Evolutionary conservation across 2,329 filamentous ascomycete species (phyloP).

Genomic region (Ceratocystis diversiconidia): DNA sequence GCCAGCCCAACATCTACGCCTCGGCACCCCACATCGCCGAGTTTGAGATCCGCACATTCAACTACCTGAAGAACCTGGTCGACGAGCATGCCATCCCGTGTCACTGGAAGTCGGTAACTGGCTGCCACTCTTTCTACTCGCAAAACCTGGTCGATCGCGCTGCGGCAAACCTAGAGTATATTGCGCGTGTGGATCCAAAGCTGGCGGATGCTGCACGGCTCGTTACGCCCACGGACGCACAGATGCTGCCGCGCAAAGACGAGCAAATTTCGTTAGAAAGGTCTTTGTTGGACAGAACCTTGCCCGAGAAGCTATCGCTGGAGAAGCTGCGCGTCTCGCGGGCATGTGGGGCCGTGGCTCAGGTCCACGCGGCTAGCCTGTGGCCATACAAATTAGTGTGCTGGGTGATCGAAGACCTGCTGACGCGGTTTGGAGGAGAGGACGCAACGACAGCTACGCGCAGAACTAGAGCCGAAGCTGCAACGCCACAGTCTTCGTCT

Average conservation of each 20-base stretch:
- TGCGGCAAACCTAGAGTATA: constrained; percentile 33
- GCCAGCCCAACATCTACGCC: constrained; percentile 56
- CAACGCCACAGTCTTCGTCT: no score
- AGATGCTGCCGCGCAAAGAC: constrained; percentile 2
- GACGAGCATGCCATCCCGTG: constrained; percentile 45
- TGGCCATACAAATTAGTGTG: constrained; percentile 79
- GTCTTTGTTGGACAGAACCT: no score
- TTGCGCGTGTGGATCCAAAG: constrained; percentile 40
- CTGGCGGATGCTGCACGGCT: constrained; percentile 37
- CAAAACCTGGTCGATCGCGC: constrained; percentile 40
- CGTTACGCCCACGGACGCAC: constrained; percentile 26
- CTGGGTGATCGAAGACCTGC: constrained; percentile 50
- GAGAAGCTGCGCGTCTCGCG: constrained; percentile 38
- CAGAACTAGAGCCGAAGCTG: no score
- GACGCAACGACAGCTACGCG: not conserved
- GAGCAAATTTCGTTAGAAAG: constrained; percentile 29
- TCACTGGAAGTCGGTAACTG: constrained; percentile 51
- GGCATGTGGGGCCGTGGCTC: constrained; percentile 50
- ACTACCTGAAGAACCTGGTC: constrained; percentile 44
- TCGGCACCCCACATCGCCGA: constrained; percentile 44
- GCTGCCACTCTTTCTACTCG: constrained; percentile 50
- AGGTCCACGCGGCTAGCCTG: constrained; percentile 49
- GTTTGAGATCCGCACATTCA: constrained; percentile 60
- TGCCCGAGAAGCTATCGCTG: constrained; percentile 26
- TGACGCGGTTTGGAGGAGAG: constrained; percentile 25